phyloP scores from a whole-genome alignment of 1,139 yeast genomes.

The Pneumocystis murina region DNA sequence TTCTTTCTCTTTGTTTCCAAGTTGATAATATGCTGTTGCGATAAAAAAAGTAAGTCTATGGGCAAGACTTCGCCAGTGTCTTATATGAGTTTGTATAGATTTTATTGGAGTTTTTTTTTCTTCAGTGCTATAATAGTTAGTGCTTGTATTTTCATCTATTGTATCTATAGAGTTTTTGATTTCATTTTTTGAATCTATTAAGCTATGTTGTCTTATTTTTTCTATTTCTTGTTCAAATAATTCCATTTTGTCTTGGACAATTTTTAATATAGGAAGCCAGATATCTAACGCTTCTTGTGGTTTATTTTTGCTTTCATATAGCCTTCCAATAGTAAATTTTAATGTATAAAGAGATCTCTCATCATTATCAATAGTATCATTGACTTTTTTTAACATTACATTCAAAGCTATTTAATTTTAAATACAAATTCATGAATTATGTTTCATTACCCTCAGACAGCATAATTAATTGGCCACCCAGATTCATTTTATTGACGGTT shows the following conservation, averaged over 20 bases:
- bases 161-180: slow-evolving; percentile 20
- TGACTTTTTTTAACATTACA: slow-evolving; percentile 44
- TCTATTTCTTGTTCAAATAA: slow-evolving; percentile 20
- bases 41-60: slow-evolving; percentile 67
- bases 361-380: slow-evolving; percentile 33
- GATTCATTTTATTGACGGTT: slow-evolving; percentile 22
- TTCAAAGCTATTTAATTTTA: slow-evolving; percentile 55
- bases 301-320: slow-evolving; percentile 38
- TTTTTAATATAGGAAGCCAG: slow-evolving; percentile 30
- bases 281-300: slow-evolving; percentile 37
- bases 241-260: slow-evolving; percentile 20
- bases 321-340: slow-evolving; percentile 44
- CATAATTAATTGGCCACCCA: background rate
- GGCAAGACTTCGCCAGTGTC: slow-evolving; percentile 40
- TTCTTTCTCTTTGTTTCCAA: slow-evolving; percentile 29
- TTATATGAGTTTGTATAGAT: slow-evolving; percentile 16
- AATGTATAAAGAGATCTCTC: slow-evolving; percentile 36
- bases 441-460: background rate
- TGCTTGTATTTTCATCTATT: slow-evolving; percentile 3
- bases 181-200: slow-evolving; percentile 15
- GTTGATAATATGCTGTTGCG: slow-evolving; percentile 67
- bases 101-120: slow-evolving; percentile 16
- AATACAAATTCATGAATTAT: slow-evolving; percentile 15
- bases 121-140: background rate
- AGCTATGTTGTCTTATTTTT: slow-evolving; percentile 12